Conservation (phyloP, 139 green algal species). For the Penium margaritaceum region DNA sequence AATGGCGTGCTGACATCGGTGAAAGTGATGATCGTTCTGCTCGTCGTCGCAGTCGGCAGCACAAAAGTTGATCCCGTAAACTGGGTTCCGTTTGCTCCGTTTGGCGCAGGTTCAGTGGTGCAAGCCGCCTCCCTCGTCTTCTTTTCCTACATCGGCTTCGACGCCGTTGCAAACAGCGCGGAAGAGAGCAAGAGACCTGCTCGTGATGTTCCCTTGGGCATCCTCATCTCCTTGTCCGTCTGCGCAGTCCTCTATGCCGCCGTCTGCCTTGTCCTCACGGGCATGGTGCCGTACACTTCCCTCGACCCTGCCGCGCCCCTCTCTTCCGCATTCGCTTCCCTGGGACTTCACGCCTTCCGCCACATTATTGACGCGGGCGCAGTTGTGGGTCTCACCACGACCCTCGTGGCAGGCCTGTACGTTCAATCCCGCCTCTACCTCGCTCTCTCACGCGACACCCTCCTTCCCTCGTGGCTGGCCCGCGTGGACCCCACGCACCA, state of each 20-base stretch:
- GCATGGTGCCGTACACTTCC: conserved; percentile 50
- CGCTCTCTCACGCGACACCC: conserved; percentile 24
- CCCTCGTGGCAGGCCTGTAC: conserved; percentile 36
- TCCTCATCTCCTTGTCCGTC: conserved; percentile 51
- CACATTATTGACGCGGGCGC: conserved; percentile 29
- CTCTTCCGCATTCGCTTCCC: conserved; percentile 44
- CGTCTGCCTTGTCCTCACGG: conserved; percentile 50
- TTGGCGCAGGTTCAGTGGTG: too few species aligned
- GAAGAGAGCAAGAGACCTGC: conserved; percentile 59
- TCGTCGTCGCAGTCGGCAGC: conserved; percentile 50
- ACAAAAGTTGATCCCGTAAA: conserved; percentile 46
- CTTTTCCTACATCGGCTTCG: conserved; percentile 52
- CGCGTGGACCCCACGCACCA: neutral
- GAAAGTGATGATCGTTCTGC: conserved; percentile 41
- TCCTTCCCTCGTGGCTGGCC: conserved; percentile 23
- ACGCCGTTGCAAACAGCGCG: conserved; percentile 60
- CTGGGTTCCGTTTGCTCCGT: conserved; percentile 59
- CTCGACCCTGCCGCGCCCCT: conserved; percentile 54
- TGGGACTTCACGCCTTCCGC: conserved; percentile 4
- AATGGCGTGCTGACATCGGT: conserved; percentile 33
- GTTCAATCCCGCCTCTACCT: conserved; percentile 37
- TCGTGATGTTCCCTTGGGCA: conserved; percentile 59
- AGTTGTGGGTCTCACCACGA: conserved; percentile 35
- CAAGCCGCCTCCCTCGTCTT: conserved; percentile 56
- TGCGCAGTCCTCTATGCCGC: conserved; percentile 59